Base-by-base conservation (phyloP, 345 rosid species). In the Murraya koenigii region DNA sequence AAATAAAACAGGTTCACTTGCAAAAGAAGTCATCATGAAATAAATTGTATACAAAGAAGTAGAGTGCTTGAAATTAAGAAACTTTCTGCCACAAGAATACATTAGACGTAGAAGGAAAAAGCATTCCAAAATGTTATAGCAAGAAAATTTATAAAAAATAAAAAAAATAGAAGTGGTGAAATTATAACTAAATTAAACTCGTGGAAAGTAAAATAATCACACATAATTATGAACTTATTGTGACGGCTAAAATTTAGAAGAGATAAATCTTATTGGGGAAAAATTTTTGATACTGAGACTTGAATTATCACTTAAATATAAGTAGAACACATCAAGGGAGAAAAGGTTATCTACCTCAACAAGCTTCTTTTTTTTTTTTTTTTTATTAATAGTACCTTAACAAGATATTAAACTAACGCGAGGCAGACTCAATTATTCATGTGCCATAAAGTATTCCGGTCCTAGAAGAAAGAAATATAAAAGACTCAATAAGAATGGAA, bases 1-100 rank as follows among this genome's bases (percentile, higher is more conserved):
- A 25, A 70, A 20, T 61, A 47, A 39, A 41, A 41, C 71, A 55
- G 30, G 52, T 26, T 56, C 79, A 76, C 64, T 52, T 8, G 63
- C 6, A 54, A 74, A 23, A 11, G 41, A 39, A 25, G 47, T 74
- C 17, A 25, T 22, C 59, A 66, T 4, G 11, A 38, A 68, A 68
- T 20, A 77, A 77, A 36, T 30, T 25, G 20, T 23, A 1, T 22
- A 47, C 17, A 47, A 20, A 47, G 52, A 25, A 62, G 14, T 32
- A 30, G 36, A 73, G 30, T 25, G 20, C 56, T 39, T 56, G 47
- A 25, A 74, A 59, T 7, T 17, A 14, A 7, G 28, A 58, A 58
- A 59, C 44, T 35, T 22, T 22, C 33, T 26, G 32, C 66, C 59
- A 73, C 55, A 60, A 13, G 30, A 22, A 32, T 73, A 22, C 9